Evolutionary conservation across 176 grass and related monocot species (phyloP), one percentile per base, ranked within the genome.

Genomic region (Dendrocalamus sinicus): DNA sequence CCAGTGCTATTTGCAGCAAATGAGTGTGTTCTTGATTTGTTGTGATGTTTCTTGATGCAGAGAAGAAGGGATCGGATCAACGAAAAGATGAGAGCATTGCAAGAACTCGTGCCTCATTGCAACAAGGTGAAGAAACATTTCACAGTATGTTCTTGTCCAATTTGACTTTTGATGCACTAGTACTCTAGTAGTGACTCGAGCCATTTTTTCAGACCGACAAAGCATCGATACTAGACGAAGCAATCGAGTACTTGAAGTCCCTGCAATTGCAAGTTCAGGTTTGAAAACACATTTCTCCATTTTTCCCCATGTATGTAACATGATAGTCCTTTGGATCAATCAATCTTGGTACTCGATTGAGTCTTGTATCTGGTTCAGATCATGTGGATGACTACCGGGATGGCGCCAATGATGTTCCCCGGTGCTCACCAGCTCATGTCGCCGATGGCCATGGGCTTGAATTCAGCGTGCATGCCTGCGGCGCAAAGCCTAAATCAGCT

Each of bases 241-340:
- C 93, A 86, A 99, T 99, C 51, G 96, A 99, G 61, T 99, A 99
- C 82, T 28, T 99, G 67, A 99, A 99, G 71, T 91, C 96, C 46
- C 86, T 99, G 9, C 96, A 99, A 73, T n/a, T 96, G 86, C 96
- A 98, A 89, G 81, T 98, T 89, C 96, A 98, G 96, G 93, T 94
- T 50, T 22, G 39, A 71, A 76, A 76, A 55, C 13, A 47, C 26
- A 73, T n/a, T 77, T 70, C 41, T 17, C n/a, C 30, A 40, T 69
- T 55, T 37, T 12, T 45, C 41, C n/a, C 8, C 46, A 52, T 64
- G 12, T 62, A 53, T 53, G 40, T 53, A 79, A 23, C 26, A 86
- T 50, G 65, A 5, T n/a, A 16, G 26, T 67, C 55, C 37, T 54
- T 78, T 47, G 12, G 19, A 75, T 78, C 12, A 45, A 20, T 67